Evolutionary conservation across 1,139 yeast species (phyloP), one percentile per base, ranked within the genome.

Genomic region (Nadsonia starkeyi-henricii): DNA sequence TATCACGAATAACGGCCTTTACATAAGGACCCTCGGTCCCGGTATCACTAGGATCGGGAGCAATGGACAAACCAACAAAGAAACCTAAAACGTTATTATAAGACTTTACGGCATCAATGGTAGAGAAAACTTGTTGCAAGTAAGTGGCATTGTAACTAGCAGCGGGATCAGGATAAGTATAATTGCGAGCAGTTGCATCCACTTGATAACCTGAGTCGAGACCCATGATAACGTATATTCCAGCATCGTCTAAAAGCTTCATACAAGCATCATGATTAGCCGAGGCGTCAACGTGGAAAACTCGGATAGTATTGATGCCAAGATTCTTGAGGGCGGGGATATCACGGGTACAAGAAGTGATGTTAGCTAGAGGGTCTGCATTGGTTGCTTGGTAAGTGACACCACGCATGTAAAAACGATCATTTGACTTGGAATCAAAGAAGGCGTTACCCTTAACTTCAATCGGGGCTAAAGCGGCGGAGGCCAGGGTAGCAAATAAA

Each of bases 21-120:
- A n/a, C n/a, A n/a, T n/a, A n/a, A n/a, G n/a, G n/a, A n/a, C n/a
- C n/a, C n/a, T n/a, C n/a, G n/a, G 49, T 91, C 73, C 61, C 74
- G 48, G 72, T 70, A 39, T 64, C 72, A 1, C 96, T 94, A 20
- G 95, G 85, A 51, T 73, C 70, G 50, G 72, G 73, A 61, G 84
- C 94, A 65, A 91, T 89, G 53, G 91, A 71, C 50, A 91, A 78
- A 2, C 96, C 98, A 3, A 96, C 96, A 66, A 91, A 86, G 66
- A 84, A 89, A 0, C 94, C 97, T 49, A 91, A 71, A 0, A 95
- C 83, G 66, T 91, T 91, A 64, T 85, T 79, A 66, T 85, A 91
- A 47, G 72, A 69, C 37, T 89, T 73, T 64, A 91, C 88, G 52
- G 84, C 85, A 53, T 86, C 88, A 41, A 89, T 78, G 17, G 88